Conservation (phyloP, 192 early-diverging fungal species). For the Umbelopsis sp. region DNA sequence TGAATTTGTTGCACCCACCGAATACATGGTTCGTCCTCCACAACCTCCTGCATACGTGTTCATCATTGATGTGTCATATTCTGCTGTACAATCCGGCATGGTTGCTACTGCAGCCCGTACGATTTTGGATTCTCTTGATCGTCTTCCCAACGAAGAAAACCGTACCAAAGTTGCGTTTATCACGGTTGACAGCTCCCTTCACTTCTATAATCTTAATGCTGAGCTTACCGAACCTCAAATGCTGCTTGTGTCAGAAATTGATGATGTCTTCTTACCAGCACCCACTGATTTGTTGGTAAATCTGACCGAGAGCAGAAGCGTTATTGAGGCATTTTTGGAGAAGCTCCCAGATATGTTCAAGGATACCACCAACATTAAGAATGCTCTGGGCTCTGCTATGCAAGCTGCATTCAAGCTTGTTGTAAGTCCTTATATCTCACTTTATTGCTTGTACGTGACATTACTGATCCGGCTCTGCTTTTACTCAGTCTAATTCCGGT, state of each 20-base stretch:
- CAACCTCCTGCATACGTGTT: conserved; percentile 94
- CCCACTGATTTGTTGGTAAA: conserved; percentile 91
- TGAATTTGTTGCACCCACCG: conserved; percentile 94
- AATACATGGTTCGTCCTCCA: conserved; percentile 99
- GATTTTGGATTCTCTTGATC: conserved; percentile 81
- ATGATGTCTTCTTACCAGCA: conserved; percentile 87
- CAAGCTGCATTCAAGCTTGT: conserved; percentile 83
- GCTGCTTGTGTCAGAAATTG: conserved; percentile 90
- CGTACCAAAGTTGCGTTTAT: conserved; percentile 90
- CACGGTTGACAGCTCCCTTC: conserved; percentile 84
- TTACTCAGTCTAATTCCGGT: conserved; percentile 68
- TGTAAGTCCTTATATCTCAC: conserved; percentile 42
- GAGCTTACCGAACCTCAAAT: conserved; percentile 85
- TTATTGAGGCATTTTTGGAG: conserved; percentile 73
- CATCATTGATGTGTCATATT: conserved; percentile 91
- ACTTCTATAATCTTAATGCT: conserved; percentile 89
- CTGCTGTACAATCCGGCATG: conserved; percentile 86
- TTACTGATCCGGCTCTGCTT: no score
- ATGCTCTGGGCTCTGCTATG: conserved; percentile 82
- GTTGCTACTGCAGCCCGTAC: conserved; percentile 79
- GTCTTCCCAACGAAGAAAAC: conserved; percentile 86
- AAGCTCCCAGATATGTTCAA: conserved; percentile 85
- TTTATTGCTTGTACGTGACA: background rate
- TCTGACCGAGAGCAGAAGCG: conserved; percentile 77
- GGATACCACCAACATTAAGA: conserved; percentile 77